Evolutionary conservation across 495 filamentous ascomycete species (phyloP), one percentile per base, ranked within the genome.

Genomic region (Oleoguttula mirabilis): DNA sequence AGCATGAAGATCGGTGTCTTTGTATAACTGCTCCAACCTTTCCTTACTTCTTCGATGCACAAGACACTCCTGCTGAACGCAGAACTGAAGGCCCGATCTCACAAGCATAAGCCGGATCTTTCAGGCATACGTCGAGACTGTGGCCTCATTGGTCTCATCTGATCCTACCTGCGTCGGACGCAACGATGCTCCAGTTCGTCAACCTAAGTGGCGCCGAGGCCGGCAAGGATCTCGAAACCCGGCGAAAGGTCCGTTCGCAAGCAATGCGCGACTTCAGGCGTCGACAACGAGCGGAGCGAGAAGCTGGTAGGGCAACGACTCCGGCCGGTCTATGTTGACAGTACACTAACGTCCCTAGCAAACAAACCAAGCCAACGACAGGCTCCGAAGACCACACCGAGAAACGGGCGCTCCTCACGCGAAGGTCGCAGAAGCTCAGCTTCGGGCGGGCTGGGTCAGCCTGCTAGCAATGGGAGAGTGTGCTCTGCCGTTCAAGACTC

Each of bases 121-220:
- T n/a, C n/a, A n/a, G n/a, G n/a, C n/a, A n/a, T n/a, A n/a, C n/a
- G 27, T 14, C 27, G 27, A 30, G 27, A 38, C 11, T 38, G 35
- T 30, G 27, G 8, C 14, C 27, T 8, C 27, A 8, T 8, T 14
- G 8, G 14, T 30, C 27, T 30, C 14, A 8, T 30, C 27, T 30
- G 27, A 30, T 30, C 14, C 8, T 30, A 30, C 27, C 27, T 8
- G 14, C 27, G 27, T 8, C 8, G 14, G 27, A 30, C n/a, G n/a
- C n/a, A 43, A 25, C 30, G 24, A 45, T 45, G 42, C 42, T 45
- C 32, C 3, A 45, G 38, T 45, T 45, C 20, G 42, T 45, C 17
- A 32, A 45, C 22, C 10, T 37, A 5, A 15, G 20, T 21, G 42
- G 42, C 4, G 32, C 42, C 15, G 34, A 45, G 15, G 42, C 42